Conservation (phyloP, 768 basidiomycete genomes). For the Trametes cubensis region DNA sequence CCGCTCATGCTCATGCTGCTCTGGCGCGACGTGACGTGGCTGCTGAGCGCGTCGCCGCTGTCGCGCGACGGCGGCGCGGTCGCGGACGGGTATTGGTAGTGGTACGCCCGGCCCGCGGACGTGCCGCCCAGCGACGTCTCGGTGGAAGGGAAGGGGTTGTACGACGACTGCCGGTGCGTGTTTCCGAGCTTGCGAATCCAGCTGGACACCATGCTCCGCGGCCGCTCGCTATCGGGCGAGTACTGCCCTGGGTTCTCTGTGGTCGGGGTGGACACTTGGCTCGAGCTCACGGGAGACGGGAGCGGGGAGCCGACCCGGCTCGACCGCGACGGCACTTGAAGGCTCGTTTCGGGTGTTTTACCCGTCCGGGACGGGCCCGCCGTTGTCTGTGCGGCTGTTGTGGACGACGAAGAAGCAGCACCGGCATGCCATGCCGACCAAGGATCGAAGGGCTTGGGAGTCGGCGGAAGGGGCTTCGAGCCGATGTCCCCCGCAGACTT, state of each 20-base stretch:
- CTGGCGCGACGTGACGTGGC: conserved; percentile 33
- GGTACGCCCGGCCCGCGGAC: not conserved
- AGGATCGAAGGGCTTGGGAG: conserved; percentile 18
- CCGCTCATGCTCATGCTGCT: conserved; percentile 31
- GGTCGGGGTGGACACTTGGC: conserved; percentile 25
- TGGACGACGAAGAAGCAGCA: not conserved
- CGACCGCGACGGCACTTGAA: conserved; percentile 27
- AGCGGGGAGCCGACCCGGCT: conserved; percentile 29
- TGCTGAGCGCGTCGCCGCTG: conserved; percentile 52
- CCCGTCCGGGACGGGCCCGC: conserved; percentile 29
- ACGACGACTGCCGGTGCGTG: conserved; percentile 15
- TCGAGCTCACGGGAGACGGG: conserved; percentile 34
- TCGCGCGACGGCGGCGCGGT: conserved; percentile 29
- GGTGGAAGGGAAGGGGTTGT: conserved; percentile 7
- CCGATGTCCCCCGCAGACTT: conserved; percentile 29
- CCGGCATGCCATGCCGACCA: conserved; percentile 24
- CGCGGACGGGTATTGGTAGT: conserved; percentile 5
- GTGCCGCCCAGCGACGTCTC: conserved; percentile 1
- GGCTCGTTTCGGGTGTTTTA: conserved; percentile 23
- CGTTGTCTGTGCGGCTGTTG: conserved; percentile 20
- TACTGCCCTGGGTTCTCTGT: conserved; percentile 16
- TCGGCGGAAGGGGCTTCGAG: conserved; percentile 11
- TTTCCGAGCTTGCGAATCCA: conserved; percentile 21
- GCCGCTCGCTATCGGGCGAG: conserved; percentile 29
- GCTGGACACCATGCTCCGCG: conserved; percentile 26